phyloP scores from a whole-genome alignment of 73 alveolate species.

The Uronychia setigera region DNA sequence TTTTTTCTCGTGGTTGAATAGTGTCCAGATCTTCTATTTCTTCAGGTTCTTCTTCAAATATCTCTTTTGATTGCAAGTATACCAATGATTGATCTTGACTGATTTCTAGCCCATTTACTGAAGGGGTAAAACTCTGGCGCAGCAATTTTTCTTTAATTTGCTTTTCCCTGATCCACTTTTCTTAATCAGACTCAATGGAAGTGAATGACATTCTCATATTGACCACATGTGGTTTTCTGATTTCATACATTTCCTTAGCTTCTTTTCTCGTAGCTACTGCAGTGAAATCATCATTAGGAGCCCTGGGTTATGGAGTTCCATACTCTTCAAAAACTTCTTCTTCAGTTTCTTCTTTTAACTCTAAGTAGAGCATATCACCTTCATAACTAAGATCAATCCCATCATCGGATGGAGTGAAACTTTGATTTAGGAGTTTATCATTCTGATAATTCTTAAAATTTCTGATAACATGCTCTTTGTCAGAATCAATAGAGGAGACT shows the following conservation, averaged over 20 bases:
- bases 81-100: not conserved
- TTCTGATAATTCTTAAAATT: not conserved
- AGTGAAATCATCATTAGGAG: not conserved
- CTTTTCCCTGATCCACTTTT: not conserved
- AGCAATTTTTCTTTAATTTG: not conserved
- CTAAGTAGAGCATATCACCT: not conserved
- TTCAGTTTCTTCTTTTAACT: not conserved
- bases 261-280: not conserved
- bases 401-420: not conserved
- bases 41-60: too few species aligned
- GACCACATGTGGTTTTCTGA: not conserved
- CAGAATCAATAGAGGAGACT: not conserved
- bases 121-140: not conserved
- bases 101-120: not conserved
- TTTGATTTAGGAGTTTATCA: not conserved
- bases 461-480: too few species aligned
- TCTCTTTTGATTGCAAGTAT: too few species aligned
- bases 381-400: not conserved
- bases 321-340: too few species aligned
- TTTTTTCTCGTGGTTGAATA: not conserved
- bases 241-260: not conserved
- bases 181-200: not conserved
- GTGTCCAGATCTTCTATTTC: not conserved
- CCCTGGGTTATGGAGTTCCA: too few species aligned
- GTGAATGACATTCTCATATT: not conserved